These are phyloP conservation scores for Colletotrichum incanum DNA, from an alignment of 2,329 filamentous ascomycete genomes.

Conservation along the genomic window DNA sequence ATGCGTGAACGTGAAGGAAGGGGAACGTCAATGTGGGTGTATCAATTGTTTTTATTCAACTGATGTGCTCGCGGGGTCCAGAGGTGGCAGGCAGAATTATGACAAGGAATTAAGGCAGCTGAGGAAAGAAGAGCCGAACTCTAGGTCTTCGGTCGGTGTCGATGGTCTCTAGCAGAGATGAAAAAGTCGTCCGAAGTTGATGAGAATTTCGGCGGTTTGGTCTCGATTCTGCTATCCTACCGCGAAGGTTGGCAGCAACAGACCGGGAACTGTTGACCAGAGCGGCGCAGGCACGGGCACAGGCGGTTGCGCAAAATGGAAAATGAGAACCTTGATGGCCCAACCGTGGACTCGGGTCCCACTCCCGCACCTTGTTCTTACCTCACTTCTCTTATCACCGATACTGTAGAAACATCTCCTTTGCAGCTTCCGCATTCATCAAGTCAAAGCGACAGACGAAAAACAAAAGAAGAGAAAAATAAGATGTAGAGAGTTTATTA, in stretches of 20 bases:
- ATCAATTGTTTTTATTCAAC: neutral
- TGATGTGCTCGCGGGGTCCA: neutral
- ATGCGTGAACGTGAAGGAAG: constrained; percentile 3
- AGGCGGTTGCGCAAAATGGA: constrained; percentile 19
- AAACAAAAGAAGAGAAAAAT: neutral
- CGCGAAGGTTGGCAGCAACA: neutral
- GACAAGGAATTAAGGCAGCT: neutral
- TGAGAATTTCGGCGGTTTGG: constrained; percentile 22
- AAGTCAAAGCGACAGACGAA: neutral
- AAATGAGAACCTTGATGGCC: constrained; percentile 42
- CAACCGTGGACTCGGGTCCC: constrained; percentile 8
- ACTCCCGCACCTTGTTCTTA: constrained; percentile 29
- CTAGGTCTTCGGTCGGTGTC: neutral
- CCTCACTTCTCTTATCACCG: constrained; percentile 31
- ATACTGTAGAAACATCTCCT: neutral
- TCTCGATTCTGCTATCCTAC: neutral
- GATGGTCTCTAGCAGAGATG: neutral
- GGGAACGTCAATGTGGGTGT: constrained; percentile 15
- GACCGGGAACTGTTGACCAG: constrained; percentile 26
- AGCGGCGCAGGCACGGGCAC: constrained; percentile 15
- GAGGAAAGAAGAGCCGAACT: neutral
- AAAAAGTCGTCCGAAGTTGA: constrained; percentile 1
- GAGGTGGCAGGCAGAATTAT: neutral
- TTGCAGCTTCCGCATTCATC: constrained; percentile 3
- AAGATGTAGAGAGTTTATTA: no score